Evolutionary conservation across 108 stramenopile genomes (phyloP), one percentile per base, ranked within the genome.

Genomic region (Craspedostauros australis): DNA sequence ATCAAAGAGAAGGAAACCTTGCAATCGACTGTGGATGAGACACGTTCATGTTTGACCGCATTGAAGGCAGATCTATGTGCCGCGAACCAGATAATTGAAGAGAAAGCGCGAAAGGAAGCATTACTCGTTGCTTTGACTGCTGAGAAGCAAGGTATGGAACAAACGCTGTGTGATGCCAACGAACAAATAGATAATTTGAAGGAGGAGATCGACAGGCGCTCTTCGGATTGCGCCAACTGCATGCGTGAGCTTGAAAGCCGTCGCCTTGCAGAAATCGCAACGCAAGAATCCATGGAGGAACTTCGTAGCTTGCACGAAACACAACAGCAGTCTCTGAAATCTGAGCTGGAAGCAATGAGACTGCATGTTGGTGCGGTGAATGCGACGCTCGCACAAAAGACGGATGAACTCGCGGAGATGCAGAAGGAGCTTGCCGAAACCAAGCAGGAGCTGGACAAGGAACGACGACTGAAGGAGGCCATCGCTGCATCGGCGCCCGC

Each of bases 61-160:
- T n/a, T n/a, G n/a, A n/a, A n/a, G n/a, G n/a, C n/a, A n/a, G n/a
- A n/a, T n/a, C n/a, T n/a, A n/a, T n/a, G 52, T 14, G 26, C 5
- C 12, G 44, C 41, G 15, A 24, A 36, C 11, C 31, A 43, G 4
- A 27, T 36, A 15, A 30, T 50, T 18, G 21, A 5, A n/a, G 54
- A 62, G n/a, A n/a, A n/a, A n/a, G n/a, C n/a, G n/a, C n/a, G n/a
- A 47, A 53, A 58, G 31, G 50, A 39, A 30, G 7, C 24, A 30
- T 36, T 29, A 27, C 18, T 44, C n/a, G 18, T 50, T 21, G 22
- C 14, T 43, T 28, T 60, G 5, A 2, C 21, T n/a, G 18, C 38
- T 8, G 18, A 29, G 47, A 39, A 30, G 5, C 16, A 12, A 23
- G 41, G 41, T 14, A 26, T 66, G 28, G 44, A 62, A 49, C 18